Percentiles rank a stretch among this genome's conserved stretches.
Evolutionary conservation across 176 grass and related monocot species (phyloP).

Genomic region (Urochloa ruziziensis): DNA sequence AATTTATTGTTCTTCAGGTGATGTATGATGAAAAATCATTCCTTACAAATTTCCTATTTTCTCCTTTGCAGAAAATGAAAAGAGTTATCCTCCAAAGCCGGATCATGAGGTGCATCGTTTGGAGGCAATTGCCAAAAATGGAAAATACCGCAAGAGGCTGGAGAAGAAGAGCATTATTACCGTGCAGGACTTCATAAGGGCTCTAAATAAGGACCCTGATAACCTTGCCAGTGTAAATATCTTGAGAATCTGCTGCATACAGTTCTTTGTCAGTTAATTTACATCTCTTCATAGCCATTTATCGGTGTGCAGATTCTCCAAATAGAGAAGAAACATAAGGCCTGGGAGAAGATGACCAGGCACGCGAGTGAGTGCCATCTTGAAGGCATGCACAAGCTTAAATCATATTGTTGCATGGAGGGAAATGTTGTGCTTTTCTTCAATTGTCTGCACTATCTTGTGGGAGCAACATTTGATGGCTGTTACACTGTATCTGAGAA

Average conservation of each 20-base stretch:
- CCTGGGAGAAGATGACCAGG: background rate
- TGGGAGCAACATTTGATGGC: background rate
- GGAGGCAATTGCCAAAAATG: background rate
- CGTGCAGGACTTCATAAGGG: background rate
- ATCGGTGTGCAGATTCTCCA: background rate
- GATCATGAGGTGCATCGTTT: background rate
- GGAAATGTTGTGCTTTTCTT: background rate
- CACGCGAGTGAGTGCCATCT: background rate
- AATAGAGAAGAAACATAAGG: background rate
- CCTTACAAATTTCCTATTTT: too few relatives aligned
- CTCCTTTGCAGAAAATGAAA: conserved; percentile 4
- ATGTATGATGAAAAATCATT: too few relatives aligned
- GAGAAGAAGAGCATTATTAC: background rate
- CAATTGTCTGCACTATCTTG: background rate
- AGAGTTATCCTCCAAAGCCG: background rate
- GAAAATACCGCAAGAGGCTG: background rate
- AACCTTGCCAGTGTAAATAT: background rate
- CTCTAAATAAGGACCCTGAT: background rate
- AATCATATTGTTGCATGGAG: background rate
- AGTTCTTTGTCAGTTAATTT: background rate
- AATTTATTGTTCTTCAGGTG: too few relatives aligned
- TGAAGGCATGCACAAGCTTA: background rate
- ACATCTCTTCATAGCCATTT: background rate
- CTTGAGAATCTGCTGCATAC: too few relatives aligned
- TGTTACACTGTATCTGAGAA: background rate